Percentiles rank a stretch among this genome's conserved stretches.
Conservation (phyloP, 1,139 yeast genomes). For the Lodderomyces parapsilosis region DNA sequence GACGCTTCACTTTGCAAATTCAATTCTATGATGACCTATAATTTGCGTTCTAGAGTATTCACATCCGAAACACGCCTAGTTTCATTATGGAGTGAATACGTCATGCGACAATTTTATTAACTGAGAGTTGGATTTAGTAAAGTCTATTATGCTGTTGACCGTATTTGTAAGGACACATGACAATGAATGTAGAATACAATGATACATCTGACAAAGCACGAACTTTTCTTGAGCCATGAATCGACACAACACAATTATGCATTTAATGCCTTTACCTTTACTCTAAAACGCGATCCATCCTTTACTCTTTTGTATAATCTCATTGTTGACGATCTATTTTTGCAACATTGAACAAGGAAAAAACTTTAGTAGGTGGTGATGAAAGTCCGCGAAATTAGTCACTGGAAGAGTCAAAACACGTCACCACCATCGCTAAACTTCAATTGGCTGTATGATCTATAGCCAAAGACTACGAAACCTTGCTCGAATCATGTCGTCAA, state of each 20-base stretch:
- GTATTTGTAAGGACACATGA: no score
- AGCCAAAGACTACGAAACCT: not conserved
- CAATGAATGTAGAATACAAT: no score
- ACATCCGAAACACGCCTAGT: constrained; percentile 49
- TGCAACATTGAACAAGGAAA: not conserved
- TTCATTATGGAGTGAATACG: constrained; percentile 32
- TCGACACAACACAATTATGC: no score
- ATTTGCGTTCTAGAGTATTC: constrained; percentile 52
- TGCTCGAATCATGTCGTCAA: not conserved
- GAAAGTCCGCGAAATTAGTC: not conserved
- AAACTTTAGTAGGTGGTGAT: not conserved
- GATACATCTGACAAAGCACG: no score
- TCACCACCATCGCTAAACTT: not conserved
- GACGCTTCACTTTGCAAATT: not conserved
- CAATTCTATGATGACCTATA: constrained; percentile 42
- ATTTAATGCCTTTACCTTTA: no score
- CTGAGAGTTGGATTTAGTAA: not conserved
- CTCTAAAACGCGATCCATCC: no score
- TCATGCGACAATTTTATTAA: constrained; percentile 43
- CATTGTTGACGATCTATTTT: no score
- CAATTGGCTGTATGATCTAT: constrained; percentile 2
- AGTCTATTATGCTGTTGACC: constrained; percentile 11
- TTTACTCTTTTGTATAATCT: no score
- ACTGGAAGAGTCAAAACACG: not conserved
- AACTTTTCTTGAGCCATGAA: no score